phyloP scores from a whole-genome alignment of 73 alveolate genomes.

The Tetrahymena elliotti region DNA sequence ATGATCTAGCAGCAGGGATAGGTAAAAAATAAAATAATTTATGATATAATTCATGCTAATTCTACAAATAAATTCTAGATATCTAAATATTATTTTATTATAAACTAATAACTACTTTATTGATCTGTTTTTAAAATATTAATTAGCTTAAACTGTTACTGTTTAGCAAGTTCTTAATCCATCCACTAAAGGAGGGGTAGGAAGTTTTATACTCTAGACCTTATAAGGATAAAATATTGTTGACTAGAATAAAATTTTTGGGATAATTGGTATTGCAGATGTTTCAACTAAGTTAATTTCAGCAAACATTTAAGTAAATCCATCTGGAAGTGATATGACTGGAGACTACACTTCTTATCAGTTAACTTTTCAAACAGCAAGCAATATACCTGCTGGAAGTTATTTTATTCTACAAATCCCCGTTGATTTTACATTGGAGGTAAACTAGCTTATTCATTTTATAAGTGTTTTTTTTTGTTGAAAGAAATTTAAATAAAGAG shows the following conservation, averaged over 20 bases:
- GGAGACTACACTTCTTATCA: slow-evolving; percentile 33
- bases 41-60: too few species aligned
- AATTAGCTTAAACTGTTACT: slow-evolving; percentile 26
- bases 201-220: slow-evolving; percentile 24
- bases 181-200: slow-evolving; percentile 32
- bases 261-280: slow-evolving; percentile 39
- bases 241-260: slow-evolving; percentile 36
- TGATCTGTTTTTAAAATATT: too few species aligned
- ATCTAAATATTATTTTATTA: too few species aligned
- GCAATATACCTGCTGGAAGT: slow-evolving; percentile 2
- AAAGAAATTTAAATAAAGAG: not conserved
- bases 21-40: slow-evolving; percentile 10
- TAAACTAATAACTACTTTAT: too few species aligned
- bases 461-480: too few species aligned
- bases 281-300: slow-evolving; percentile 4
- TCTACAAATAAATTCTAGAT: too few species aligned
- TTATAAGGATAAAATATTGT: slow-evolving; percentile 31
- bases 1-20: slow-evolving; percentile 26
- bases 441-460: not conserved
- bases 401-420: slow-evolving; percentile 14
- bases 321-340: slow-evolving; percentile 19
- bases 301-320: slow-evolving; percentile 12
- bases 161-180: slow-evolving; percentile 27
- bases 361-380: slow-evolving; percentile 9
- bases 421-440: not conserved